These are phyloP conservation scores for Microcera coccophila DNA, from an alignment of 2,329 filamentous ascomycete species.

Conservation along the genomic window DNA sequence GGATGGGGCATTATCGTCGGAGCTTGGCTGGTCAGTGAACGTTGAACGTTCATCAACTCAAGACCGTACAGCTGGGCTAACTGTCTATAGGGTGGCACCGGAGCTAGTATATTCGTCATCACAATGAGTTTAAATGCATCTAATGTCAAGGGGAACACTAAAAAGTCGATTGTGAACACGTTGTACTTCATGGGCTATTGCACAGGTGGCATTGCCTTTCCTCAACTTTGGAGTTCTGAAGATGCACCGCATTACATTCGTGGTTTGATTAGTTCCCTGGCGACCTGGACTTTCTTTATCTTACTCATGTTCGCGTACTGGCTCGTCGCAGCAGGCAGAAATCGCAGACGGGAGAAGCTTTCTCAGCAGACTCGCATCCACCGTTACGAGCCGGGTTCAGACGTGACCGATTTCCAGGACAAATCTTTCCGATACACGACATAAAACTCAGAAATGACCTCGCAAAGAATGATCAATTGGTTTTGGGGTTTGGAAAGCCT, in stretches of 20 bases:
- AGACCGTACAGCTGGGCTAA: not conserved
- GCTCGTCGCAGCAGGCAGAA: not conserved
- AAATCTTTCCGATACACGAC: constrained; percentile 2
- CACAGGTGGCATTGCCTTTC: not conserved
- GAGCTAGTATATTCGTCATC: not conserved
- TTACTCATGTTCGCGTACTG: not conserved
- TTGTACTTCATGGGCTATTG: constrained; percentile 5
- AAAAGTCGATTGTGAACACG: constrained; percentile 5
- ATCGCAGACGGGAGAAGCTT: not conserved
- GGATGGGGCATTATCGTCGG: constrained; percentile 4
- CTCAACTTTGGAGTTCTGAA: constrained; percentile 4
- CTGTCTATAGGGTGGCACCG: not conserved
- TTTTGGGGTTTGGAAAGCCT: no score
- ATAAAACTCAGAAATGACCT: constrained; percentile 7
- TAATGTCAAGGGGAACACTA: constrained; percentile 10
- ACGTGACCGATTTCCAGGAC: constrained; percentile 4
- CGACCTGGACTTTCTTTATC: not conserved
- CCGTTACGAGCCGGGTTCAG: not conserved
- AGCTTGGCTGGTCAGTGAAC: constrained; percentile 4
- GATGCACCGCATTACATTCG: constrained; percentile 5
- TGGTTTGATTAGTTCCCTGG: constrained; percentile 3
- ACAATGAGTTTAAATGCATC: constrained; percentile 6
- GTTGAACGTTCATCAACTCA: not conserved
- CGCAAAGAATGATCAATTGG: no score
- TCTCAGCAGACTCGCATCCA: not conserved